Percentiles rank a stretch among this genome's conserved stretches.
Conservation (phyloP, 305 asterid species). For the Solanum chacoense region DNA sequence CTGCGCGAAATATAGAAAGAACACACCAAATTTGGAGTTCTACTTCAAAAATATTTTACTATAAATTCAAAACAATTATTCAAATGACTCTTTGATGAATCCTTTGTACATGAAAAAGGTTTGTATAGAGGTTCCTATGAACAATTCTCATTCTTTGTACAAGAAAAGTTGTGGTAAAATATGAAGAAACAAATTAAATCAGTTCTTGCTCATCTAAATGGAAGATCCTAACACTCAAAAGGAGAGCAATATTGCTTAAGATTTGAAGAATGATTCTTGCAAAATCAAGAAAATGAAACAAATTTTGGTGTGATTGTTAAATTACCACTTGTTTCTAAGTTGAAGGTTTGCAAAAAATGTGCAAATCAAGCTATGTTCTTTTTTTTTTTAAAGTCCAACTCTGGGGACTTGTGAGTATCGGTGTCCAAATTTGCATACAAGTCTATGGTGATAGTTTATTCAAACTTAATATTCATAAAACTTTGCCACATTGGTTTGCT, state of each 20-base stretch:
- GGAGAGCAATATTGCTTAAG: too few species aligned
- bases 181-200: too few species aligned
- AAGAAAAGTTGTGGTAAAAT: too few species aligned
- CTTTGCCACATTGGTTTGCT: not conserved
- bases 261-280: too few species aligned
- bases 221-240: too few species aligned
- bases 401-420: not conserved
- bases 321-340: not conserved
- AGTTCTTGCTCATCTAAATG: too few species aligned
- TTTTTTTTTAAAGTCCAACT: not conserved
- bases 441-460: not conserved
- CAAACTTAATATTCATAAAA: not conserved
- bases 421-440: not conserved
- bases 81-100: not conserved
- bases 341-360: not conserved
- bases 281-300: too few species aligned
- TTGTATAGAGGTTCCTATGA: too few species aligned
- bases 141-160: too few species aligned
- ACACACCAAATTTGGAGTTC: not conserved
- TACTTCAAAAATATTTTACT: not conserved
- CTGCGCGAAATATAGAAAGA: not conserved
- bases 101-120: not conserved
- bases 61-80: too few species aligned
- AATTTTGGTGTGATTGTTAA: too few species aligned
- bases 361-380: not conserved